Evolutionary conservation across 768 basidiomycete genomes (phyloP), one percentile per base, ranked within the genome.

Genomic region (Suillus ampliporus): DNA sequence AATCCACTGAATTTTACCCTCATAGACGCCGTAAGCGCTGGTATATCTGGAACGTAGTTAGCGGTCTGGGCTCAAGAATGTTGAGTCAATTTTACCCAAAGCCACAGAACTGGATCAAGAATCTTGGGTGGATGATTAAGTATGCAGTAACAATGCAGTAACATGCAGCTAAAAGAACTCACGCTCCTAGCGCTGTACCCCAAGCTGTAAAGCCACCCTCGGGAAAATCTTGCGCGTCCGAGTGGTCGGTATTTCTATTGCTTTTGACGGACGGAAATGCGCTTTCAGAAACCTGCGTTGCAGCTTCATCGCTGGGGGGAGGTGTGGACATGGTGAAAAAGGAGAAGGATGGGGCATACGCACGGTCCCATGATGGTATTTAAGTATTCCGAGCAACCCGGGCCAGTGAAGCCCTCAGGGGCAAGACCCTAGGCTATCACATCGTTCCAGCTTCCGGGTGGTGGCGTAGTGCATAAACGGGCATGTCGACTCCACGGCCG

Each of bases 21-120:
- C 78, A 57, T 79, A 81, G 37, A 80, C 79, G 28, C 80, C 80
- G 57, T 76, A 82, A 2, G 78, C 71, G 48, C 68, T 71, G 10
- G 74, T 66, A 54, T 78, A 74, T 21, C 79, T 80, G 58, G 6
- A 15, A 37, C 10, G 9, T 51, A 17, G 38, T 53, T 14, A 19
- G 43, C 19, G 40, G 2, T 19, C 57, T 19, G 57, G 57, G 17
- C 23, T 26, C 13, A 34, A 0, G n/a, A n/a, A 9, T n/a, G 26
- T 23, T 8, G 35, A 48, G 57, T 17, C 1, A 21, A 44, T 51
- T 26, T 14, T 62, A 80, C 72, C 78, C 79, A 21, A 75, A 76
- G n/a, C 77, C 78, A 62, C 74, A 76, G 35, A 78, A 65, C 59
- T 80, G 78, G 23, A 77, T 68, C 28, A 80, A 63, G 48, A 76